phyloP scores from a whole-genome alignment of 345 rosid genomes.

The Lepidium africanum region DNA sequence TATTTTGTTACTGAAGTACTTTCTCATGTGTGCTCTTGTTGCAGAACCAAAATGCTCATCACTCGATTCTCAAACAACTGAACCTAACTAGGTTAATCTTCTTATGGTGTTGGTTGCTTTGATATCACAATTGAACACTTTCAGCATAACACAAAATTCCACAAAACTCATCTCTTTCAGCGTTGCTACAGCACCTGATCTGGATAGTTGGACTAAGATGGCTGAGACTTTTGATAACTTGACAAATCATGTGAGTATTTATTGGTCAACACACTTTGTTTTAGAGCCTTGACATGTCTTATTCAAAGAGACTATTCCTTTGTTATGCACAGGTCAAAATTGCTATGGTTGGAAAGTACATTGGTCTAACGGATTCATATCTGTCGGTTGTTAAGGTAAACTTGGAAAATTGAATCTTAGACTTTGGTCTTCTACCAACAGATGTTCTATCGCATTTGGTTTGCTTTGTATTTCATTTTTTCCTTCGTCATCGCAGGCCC shows the following conservation, averaged over 20 bases:
- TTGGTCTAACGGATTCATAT: conserved; percentile 91
- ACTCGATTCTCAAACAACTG: conserved; percentile 70
- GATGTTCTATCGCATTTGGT: background rate
- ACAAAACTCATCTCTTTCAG: conserved; percentile 45
- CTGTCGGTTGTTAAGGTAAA: conserved; percentile 88
- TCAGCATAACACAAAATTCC: conserved; percentile 11
- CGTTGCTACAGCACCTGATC: conserved; percentile 56
- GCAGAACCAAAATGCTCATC: conserved; percentile 93
- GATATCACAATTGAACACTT: conserved; percentile 4
- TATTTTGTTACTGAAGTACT: background rate
- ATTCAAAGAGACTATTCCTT: background rate
- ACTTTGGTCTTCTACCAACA: conserved; percentile 3
- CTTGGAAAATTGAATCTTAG: background rate
- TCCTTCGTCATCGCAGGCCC: conserved; percentile 54
- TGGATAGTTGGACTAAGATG: conserved; percentile 71
- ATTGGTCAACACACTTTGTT: conserved; percentile 4
- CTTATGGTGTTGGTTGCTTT: background rate
- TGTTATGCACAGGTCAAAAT: conserved; percentile 62
- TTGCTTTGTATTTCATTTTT: background rate
- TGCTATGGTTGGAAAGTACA: conserved; percentile 96
- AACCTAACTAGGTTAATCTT: conserved; percentile 55
- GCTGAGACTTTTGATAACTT: conserved; percentile 67
- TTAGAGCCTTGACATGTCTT: conserved; percentile 21
- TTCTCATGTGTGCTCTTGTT: conserved; percentile 18
- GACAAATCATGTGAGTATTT: conserved; percentile 43